Evolutionary conservation across 2,329 filamentous ascomycete species (phyloP).

Genomic region (Penicillium glabrum): DNA sequence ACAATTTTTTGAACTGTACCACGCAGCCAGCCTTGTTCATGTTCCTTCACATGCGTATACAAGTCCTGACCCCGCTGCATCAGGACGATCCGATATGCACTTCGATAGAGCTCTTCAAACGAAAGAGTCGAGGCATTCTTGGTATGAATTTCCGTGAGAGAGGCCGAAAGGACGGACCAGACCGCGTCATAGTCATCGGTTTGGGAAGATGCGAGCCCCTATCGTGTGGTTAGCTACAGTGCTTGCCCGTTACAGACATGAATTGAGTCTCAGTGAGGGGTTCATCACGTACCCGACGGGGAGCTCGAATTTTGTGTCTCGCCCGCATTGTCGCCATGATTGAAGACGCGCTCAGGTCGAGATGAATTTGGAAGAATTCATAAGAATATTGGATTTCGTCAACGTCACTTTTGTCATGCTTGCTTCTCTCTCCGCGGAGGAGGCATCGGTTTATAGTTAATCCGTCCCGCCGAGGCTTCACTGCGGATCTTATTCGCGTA

Average conservation of each 20-base stretch:
- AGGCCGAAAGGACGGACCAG: slow-evolving; percentile 75
- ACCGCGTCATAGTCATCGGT: slow-evolving; percentile 79
- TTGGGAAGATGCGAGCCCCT: slow-evolving; percentile 58
- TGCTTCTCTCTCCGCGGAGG: slow-evolving; percentile 24
- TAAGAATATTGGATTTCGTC: neutral
- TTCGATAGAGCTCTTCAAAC: slow-evolving; percentile 93
- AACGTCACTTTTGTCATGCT: neutral
- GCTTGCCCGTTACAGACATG: slow-evolving; percentile 3
- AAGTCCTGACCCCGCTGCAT: slow-evolving; percentile 80
- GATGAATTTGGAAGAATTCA: neutral
- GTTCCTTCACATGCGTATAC: slow-evolving; percentile 75
- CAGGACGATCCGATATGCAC: slow-evolving; percentile 89
- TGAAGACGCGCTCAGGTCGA: slow-evolving; percentile 8
- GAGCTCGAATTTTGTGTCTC: slow-evolving; percentile 65
- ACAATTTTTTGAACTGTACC: slow-evolving; percentile 71
- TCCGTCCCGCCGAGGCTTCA: neutral
- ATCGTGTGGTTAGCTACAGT: slow-evolving; percentile 16
- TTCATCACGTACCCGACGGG: slow-evolving; percentile 59
- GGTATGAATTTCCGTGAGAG: slow-evolving; percentile 83
- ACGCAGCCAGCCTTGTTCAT: slow-evolving; percentile 80
- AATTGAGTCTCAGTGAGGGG: neutral
- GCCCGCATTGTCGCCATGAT: slow-evolving; percentile 54
- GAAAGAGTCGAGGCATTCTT: slow-evolving; percentile 88
- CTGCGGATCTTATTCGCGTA: neutral
- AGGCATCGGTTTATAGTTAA: slow-evolving; percentile 15